Conservation (phyloP, 495 filamentous ascomycete genomes). For the Penicillium bialowiezense region DNA sequence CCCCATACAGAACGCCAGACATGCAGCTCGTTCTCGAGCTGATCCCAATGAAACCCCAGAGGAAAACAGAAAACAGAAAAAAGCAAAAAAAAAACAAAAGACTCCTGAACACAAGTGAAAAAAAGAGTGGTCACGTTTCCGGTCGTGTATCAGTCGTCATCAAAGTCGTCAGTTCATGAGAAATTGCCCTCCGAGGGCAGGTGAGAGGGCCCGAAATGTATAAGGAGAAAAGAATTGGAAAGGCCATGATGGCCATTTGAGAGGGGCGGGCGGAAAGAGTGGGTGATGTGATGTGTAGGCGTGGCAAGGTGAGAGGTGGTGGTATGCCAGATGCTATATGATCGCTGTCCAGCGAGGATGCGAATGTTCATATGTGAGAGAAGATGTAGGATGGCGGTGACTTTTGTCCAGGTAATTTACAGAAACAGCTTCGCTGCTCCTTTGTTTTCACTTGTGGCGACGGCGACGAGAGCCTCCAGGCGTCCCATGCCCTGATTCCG, state of each 20-base stretch:
- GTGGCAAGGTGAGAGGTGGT: not conserved
- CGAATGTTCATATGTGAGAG: slow-evolving; percentile 1
- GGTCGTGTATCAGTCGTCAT: slow-evolving; percentile 41
- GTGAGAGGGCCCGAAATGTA: not conserved
- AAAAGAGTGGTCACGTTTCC: slow-evolving; percentile 13
- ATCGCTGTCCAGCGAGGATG: slow-evolving; percentile 2
- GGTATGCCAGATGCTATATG: not conserved
- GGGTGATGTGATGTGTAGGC: not conserved
- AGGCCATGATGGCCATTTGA: not conserved
- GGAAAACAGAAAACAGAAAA: slow-evolving; percentile 18
- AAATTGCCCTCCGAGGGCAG: slow-evolving; percentile 11
- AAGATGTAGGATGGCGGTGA: not conserved
- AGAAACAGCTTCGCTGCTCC: slow-evolving; percentile 46
- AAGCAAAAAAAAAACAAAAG: slow-evolving; percentile 20
- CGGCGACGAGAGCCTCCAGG: slow-evolving; percentile 82
- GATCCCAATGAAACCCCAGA: no score
- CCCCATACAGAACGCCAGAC: slow-evolving; percentile 28
- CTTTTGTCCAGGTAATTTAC: slow-evolving; percentile 20
- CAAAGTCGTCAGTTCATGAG: slow-evolving; percentile 39
- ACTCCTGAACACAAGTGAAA: slow-evolving; percentile 10
- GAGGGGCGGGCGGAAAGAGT: slow-evolving; percentile 1
- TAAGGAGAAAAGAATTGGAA: not conserved
- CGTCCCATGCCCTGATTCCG: slow-evolving; percentile 59
- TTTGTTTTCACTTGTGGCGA: slow-evolving; percentile 80
- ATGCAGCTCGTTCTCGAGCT: slow-evolving; percentile 11